Evolutionary conservation across 1,139 yeast species (phyloP).

Genomic region (Suhomyces atakaporum): DNA sequence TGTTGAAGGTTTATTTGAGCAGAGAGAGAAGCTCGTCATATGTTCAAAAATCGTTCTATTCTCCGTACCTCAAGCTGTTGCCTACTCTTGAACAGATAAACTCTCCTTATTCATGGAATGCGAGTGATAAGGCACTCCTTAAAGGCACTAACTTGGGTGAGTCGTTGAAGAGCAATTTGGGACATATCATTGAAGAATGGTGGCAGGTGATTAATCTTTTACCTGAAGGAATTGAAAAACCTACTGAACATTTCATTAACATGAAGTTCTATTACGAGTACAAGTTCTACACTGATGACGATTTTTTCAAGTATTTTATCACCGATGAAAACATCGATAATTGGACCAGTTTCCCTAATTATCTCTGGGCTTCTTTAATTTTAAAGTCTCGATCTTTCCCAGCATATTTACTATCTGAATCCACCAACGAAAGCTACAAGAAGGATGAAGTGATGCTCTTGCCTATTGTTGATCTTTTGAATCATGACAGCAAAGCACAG

Average conservation of each 20-base stretch:
- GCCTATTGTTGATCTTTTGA: conserved; percentile 78
- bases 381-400: conserved; percentile 83
- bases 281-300: conserved; percentile 46
- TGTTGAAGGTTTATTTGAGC: conserved; percentile 52
- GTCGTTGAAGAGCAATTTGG: conserved; percentile 39
- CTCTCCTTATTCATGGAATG: conserved; percentile 67
- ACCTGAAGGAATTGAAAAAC: conserved; percentile 36
- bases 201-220: conserved; percentile 40
- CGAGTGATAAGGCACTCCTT: conserved; percentile 50
- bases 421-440: conserved; percentile 21
- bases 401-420: conserved; percentile 41
- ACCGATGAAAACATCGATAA: conserved; percentile 27
- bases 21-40: conserved; percentile 26
- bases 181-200: conserved; percentile 52
- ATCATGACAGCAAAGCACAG: conserved; percentile 63
- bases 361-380: conserved; percentile 73
- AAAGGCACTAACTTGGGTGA: conserved; percentile 64
- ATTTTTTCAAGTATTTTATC: conserved; percentile 31
- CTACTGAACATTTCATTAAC: conserved; percentile 39
- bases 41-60: conserved; percentile 27
- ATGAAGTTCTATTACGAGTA: conserved; percentile 51
- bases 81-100: conserved; percentile 53
- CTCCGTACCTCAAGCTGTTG: conserved; percentile 58
- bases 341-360: conserved; percentile 68
- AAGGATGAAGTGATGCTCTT: conserved; percentile 64